These are phyloP conservation scores for Prunus dulcis DNA, from an alignment of 306 rosid species.

Conservation along the genomic window DNA sequence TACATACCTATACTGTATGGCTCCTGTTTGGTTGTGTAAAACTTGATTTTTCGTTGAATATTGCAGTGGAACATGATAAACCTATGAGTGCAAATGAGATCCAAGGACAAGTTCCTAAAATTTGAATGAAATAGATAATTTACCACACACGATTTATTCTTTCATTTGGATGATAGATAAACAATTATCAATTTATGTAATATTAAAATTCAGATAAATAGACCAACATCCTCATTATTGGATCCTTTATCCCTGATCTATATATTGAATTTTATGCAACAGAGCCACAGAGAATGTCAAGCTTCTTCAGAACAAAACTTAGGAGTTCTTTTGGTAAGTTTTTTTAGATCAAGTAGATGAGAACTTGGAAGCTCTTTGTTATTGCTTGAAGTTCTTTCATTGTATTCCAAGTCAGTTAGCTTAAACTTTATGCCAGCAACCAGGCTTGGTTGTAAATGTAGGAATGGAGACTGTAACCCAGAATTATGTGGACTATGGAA, in stretches of 20 bases:
- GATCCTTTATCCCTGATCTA: conserved; percentile 12
- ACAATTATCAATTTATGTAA: background rate
- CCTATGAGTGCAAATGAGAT: background rate
- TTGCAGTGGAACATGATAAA: background rate
- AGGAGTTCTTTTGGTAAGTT: conserved; percentile 87
- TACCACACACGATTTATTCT: background rate
- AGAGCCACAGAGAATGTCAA: conserved; percentile 51
- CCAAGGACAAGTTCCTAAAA: background rate
- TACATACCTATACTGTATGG: background rate
- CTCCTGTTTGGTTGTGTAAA: background rate
- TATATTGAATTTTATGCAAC: conserved; percentile 29
- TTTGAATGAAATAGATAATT: background rate
- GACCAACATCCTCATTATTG: background rate
- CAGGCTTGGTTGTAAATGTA: background rate
- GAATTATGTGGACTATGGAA: background rate
- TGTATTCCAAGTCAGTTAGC: background rate
- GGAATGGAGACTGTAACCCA: background rate
- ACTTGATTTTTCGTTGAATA: background rate
- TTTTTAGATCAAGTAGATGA: conserved; percentile 7
- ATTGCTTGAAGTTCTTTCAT: background rate
- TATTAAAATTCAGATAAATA: background rate
- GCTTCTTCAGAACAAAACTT: conserved; percentile 59
- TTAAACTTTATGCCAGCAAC: background rate
- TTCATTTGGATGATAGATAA: background rate
- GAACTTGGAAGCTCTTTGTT: background rate